A percentile compares a stretch with the other conserved stretches of the same genome.
Conservation (phyloP, 2,329 filamentous ascomycete genomes). For the Polychaeton citri region DNA sequence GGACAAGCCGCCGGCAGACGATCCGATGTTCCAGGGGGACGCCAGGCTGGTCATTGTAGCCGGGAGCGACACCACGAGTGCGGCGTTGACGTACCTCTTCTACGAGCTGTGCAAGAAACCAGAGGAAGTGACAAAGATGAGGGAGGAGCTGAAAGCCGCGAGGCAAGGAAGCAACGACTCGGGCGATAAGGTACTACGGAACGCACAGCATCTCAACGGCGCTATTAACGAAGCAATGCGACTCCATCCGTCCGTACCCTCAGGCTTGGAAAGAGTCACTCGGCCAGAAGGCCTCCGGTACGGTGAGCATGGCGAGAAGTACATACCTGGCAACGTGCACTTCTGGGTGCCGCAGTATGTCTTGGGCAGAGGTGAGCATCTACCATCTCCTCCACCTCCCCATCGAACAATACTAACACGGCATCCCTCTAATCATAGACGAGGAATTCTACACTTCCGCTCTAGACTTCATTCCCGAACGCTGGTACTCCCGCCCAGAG, state of each 20-base stretch:
- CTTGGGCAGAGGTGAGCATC: constrained; percentile 11
- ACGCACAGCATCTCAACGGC: constrained; percentile 22
- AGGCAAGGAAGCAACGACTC: constrained; percentile 10
- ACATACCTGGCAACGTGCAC: constrained; percentile 19
- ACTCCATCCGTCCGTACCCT: constrained; percentile 28
- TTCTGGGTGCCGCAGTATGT: constrained; percentile 14
- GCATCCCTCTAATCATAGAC: constrained; percentile 5
- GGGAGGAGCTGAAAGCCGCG: constrained; percentile 19
- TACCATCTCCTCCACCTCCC: neutral
- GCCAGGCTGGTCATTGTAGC: constrained; percentile 22
- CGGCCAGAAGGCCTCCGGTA: constrained; percentile 25
- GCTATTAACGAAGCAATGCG: constrained; percentile 32
- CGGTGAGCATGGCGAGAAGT: constrained; percentile 19
- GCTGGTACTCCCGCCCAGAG: constrained; percentile 23
- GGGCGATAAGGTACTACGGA: constrained; percentile 13
- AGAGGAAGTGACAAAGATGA: constrained; percentile 17
- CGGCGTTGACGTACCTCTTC: constrained; percentile 27
- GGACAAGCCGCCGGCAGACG: constrained; percentile 13
- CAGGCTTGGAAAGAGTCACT: constrained; percentile 23
- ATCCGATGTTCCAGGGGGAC: constrained; percentile 15
- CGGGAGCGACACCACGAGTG: constrained; percentile 31
- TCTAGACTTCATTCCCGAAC: constrained; percentile 21
- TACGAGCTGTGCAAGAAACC: constrained; percentile 23
- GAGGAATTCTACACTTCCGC: constrained; percentile 16
- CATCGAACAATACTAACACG: constrained; percentile 3